These are phyloP conservation scores for Pleurotus salmoneostramineus DNA, from an alignment of 768 basidiomycete species.

Conservation along the genomic window DNA sequence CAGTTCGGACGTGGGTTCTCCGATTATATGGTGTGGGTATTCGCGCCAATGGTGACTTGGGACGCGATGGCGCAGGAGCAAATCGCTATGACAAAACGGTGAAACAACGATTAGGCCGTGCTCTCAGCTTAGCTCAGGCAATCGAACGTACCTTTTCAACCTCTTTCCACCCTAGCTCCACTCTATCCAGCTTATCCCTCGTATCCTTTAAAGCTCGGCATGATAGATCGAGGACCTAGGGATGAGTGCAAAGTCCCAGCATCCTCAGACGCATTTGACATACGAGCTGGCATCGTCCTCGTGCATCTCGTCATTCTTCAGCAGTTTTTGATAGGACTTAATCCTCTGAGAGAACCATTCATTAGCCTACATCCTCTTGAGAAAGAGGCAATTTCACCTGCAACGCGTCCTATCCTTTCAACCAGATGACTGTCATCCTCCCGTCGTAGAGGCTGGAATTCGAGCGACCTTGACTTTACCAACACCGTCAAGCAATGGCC, in stretches of 20 bases:
- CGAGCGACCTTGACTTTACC: no score
- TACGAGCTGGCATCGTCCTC: constrained; percentile 40
- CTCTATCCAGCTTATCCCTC: constrained; percentile 45
- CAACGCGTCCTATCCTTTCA: constrained; percentile 50
- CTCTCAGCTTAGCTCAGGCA: background rate
- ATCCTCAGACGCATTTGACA: constrained; percentile 17
- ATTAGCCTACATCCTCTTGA: background rate
- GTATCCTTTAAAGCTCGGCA: constrained; percentile 43
- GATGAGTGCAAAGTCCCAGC: background rate
- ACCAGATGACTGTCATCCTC: no score
- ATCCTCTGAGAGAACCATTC: constrained; percentile 27
- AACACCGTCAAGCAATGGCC: no score
- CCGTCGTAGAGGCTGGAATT: no score
- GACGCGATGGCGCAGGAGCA: constrained; percentile 33
- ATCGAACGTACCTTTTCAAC: constrained; percentile 49
- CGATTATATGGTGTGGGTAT: constrained; percentile 18
- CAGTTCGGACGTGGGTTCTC: constrained; percentile 9
- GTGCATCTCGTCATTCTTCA: constrained; percentile 55
- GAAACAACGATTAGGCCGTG: background rate
- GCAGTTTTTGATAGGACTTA: constrained; percentile 50
- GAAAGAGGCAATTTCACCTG: constrained; percentile 39
- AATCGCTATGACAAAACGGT: constrained; percentile 39
- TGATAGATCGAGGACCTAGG: constrained; percentile 24
- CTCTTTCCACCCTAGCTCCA: constrained; percentile 49
- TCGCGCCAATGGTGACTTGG: constrained; percentile 39